Percentiles rank a stretch among this genome's conserved stretches.
Conservation (phyloP, 2,329 filamentous ascomycete species). For the Fusarium beomiforme region DNA sequence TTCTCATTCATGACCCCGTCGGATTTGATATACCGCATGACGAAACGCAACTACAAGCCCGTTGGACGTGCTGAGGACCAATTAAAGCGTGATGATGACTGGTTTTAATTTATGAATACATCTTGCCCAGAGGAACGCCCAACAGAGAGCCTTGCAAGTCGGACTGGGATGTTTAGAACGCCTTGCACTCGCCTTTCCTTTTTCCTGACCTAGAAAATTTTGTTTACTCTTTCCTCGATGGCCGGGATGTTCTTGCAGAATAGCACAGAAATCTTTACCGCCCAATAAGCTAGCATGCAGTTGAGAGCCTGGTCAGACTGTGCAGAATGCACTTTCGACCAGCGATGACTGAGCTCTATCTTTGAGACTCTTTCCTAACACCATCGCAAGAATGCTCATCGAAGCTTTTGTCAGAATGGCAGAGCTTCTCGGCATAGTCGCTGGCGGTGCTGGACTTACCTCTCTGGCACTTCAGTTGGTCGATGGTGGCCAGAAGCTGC, state of each 20-base stretch:
- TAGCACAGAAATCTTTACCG: neutral
- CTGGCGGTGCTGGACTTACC: slow-evolving; percentile 10
- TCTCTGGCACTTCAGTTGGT: slow-evolving; percentile 14
- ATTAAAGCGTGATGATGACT: too few relatives aligned
- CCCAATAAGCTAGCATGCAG: neutral
- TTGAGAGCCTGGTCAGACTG: neutral
- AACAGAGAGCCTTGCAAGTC: neutral
- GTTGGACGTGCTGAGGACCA: too few relatives aligned
- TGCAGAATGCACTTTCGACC: neutral
- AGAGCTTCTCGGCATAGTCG: slow-evolving; percentile 8
- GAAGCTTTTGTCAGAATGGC: neutral
- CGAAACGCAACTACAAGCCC: neutral
- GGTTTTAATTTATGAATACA: too few relatives aligned
- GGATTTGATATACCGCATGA: slow-evolving; percentile 8
- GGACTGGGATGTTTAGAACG: neutral
- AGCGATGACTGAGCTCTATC: neutral
- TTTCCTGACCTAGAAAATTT: neutral
- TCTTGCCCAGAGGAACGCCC: neutral
- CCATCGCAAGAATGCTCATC: accelerated
- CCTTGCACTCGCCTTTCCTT: neutral
- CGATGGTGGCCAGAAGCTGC: slow-evolving; percentile 3
- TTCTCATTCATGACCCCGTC: slow-evolving; percentile 15
- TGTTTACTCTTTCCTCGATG: neutral
- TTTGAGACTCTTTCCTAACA: accelerated
- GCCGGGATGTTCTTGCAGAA: neutral